Percentiles rank a stretch among this genome's conserved stretches.
Evolutionary conservation across 768 basidiomycete species (phyloP).

Genomic region (Suillus brevipes): DNA sequence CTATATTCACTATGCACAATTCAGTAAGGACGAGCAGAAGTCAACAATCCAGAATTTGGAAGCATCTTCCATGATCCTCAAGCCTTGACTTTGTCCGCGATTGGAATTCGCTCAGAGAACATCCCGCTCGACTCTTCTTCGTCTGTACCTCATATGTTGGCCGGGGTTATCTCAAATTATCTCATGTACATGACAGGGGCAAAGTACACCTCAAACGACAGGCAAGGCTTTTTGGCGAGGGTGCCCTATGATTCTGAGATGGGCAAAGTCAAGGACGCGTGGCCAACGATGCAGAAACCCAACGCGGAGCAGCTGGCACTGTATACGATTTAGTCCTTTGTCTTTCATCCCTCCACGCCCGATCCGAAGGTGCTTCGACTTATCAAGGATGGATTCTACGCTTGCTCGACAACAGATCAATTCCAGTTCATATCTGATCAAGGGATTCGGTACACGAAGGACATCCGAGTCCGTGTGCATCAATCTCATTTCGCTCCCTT

Average conservation of each 20-base stretch:
- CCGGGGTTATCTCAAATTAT: not conserved
- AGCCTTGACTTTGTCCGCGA: conserved; percentile 78
- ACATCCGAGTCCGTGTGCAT: conserved; percentile 73
- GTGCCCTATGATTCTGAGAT: conserved; percentile 84
- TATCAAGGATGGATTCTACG: conserved; percentile 79
- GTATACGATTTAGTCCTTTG: conserved; percentile 84
- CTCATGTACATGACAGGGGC: conserved; percentile 52
- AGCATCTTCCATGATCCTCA: conserved; percentile 63
- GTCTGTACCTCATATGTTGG: conserved; percentile 32
- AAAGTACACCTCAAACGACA: conserved; percentile 89
- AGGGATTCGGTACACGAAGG: conserved; percentile 63
- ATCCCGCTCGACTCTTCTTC: conserved; percentile 73
- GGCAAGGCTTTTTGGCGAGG: conserved; percentile 81
- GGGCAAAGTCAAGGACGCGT: conserved; percentile 42
- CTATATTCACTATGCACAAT: conserved; percentile 39
- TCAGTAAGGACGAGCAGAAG: conserved; percentile 74
- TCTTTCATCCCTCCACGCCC: conserved; percentile 83
- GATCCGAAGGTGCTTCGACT: conserved; percentile 66
- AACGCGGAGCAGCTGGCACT: conserved; percentile 38
- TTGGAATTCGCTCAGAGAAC: conserved; percentile 53
- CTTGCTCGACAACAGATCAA: conserved; percentile 45
- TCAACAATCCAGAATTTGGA: conserved; percentile 53
- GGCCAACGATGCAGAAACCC: conserved; percentile 15
- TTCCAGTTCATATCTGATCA: conserved; percentile 77
- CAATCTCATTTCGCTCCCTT: conserved; percentile 66